phyloP scores from a whole-genome alignment of 108 stramenopile species.

The Nitzschia sp. region DNA sequence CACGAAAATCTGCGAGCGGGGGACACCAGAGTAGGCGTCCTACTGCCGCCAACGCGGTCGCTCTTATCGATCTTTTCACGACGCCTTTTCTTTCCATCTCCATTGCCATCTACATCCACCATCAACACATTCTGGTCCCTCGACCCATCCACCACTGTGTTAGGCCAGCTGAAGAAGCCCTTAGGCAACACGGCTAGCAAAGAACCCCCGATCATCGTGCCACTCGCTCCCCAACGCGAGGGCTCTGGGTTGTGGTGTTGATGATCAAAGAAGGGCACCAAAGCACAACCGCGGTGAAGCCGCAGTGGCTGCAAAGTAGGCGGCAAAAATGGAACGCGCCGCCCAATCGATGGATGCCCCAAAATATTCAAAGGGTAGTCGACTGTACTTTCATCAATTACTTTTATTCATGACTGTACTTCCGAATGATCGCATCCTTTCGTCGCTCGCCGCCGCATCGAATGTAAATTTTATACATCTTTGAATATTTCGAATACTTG shows the following conservation, averaged over 20 bases:
- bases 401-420: too few species aligned
- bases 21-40: slow-evolving; percentile 31
- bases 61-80: background rate
- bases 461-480: too few species aligned
- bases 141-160: slow-evolving; percentile 20
- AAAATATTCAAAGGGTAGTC: background rate
- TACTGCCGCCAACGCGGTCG: slow-evolving; percentile 31
- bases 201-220: slow-evolving; percentile 46
- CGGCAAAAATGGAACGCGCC: slow-evolving; percentile 6
- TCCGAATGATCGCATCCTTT: too few species aligned
- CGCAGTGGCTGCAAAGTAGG: background rate
- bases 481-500: too few species aligned
- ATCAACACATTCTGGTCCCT: slow-evolving; percentile 19
- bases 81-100: slow-evolving; percentile 21
- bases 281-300: background rate
- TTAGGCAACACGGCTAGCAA: slow-evolving; percentile 39
- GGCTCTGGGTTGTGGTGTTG: slow-evolving; percentile 21
- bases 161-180: slow-evolving; percentile 40
- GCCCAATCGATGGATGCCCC: background rate
- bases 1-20: slow-evolving; percentile 19
- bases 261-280: too few species aligned
- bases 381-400: background rate
- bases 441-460: too few species aligned
- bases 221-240: slow-evolving; percentile 44
- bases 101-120: slow-evolving; percentile 7